phyloP scores from a whole-genome alignment of 2,329 filamentous ascomycete species.

The Thyridium curvatum region DNA sequence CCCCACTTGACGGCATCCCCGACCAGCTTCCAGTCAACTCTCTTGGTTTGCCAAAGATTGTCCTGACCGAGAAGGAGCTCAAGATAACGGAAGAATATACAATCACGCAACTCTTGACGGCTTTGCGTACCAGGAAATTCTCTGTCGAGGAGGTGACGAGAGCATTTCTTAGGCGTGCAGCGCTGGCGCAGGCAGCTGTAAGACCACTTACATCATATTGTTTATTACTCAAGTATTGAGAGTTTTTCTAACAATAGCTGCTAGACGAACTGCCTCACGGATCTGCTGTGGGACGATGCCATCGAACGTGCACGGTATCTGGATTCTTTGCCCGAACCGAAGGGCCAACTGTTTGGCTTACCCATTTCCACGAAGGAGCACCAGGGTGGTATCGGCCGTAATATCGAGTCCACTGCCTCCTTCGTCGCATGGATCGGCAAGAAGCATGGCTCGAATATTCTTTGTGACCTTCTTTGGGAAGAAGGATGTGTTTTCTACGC shows the following conservation, averaged over 20 bases:
- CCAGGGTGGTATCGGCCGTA: slow-evolving; percentile 24
- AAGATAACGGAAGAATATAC: slow-evolving; percentile 6
- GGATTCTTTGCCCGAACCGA: slow-evolving; percentile 23
- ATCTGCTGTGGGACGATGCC: slow-evolving; percentile 27
- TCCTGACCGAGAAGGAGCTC: slow-evolving; percentile 4
- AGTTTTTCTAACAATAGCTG: not conserved
- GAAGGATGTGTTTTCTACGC: not conserved
- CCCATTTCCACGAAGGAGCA: slow-evolving; percentile 28
- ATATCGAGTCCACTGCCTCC: slow-evolving; percentile 10
- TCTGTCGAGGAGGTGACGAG: slow-evolving; percentile 7
- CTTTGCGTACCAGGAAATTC: slow-evolving; percentile 1
- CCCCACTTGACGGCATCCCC: slow-evolving; percentile 5
- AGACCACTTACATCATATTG: too few relatives aligned
- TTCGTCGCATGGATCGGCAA: slow-evolving; percentile 20
- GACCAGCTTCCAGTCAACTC: slow-evolving; percentile 3
- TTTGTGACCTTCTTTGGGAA: slow-evolving; percentile 8
- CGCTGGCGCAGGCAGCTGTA: slow-evolving; percentile 6
- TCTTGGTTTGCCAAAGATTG: slow-evolving; percentile 1
- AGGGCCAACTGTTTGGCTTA: slow-evolving; percentile 24
- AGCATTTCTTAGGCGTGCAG: slow-evolving; percentile 6
- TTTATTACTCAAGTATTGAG: too few relatives aligned
- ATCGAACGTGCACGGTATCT: slow-evolving; percentile 24
- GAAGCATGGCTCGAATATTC: slow-evolving; percentile 22
- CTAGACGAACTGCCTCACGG: slow-evolving; percentile 26
- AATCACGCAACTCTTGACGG: not conserved